Base-by-base conservation (phyloP, 2,329 filamentous ascomycete species). In the Aspergillus sp. region DNA sequence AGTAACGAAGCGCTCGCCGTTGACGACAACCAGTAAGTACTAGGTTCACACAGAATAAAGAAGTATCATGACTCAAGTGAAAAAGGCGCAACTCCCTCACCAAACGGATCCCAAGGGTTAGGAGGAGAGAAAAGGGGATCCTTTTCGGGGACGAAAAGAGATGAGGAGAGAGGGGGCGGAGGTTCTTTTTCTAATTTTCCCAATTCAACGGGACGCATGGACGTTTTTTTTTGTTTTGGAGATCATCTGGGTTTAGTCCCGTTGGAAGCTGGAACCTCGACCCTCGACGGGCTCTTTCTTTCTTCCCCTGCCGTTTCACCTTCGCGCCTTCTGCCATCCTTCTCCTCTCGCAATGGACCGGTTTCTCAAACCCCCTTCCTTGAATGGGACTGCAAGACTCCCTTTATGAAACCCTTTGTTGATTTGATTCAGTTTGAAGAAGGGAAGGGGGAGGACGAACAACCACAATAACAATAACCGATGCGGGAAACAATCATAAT, bases 181-280 rank as follows among this genome's bases (percentile, higher is more conserved):
- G 36, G 15, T 30, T 32, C 39, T 45, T 55, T 55, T 55, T 55
- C 41, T 53, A 48, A 48, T 38, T 57, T 30, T 54, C 48, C 49
- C 41, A 32, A 36, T 43, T 53, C 39, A 60, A 60, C 58, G 36
- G 58, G 58, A 60, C 36, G 52, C 58, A 41, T 60, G 53, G 58
- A 56, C 52, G 52, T 60, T 60, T 60, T 59, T 39, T 41, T 60
- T 43, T 59, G 23, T 10, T 47, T 55, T 23, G 52, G 43, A 48
- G 52, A 59, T 59, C 58, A 55, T 59, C 52, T 21, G 58, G 58
- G 32, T 60, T 45, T 60, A 60, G 58, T 60, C 32, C 58, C 36
- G 19, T 43, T 54, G 23, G 49, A 28, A 32, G 17, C 49, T 38
- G 25, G 30, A 32, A 32, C 28, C 38, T 15, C 23, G 28, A 50